Evolutionary conservation across 2,329 filamentous ascomycete species (phyloP), one percentile per base, ranked within the genome.

Genomic region (Colletotrichum trifolii): DNA sequence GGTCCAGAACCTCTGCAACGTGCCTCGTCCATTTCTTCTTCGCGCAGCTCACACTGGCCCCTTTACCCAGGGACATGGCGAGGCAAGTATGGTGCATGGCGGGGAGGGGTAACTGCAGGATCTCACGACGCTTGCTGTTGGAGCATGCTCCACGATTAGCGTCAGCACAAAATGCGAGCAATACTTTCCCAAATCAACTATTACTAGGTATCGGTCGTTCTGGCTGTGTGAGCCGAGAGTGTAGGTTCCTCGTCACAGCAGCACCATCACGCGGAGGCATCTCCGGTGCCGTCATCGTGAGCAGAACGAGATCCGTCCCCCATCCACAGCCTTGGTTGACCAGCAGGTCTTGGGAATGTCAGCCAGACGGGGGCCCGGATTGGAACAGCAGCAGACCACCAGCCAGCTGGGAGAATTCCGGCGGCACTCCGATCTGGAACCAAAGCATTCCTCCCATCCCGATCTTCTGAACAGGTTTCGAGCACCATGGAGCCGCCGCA

Each of bases 61-160:
- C 25, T 25, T 25, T 25, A 4, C 25, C 25, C 25, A 25, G 4
- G 25, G 38, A 40, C 38, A 9, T 40, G 38, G 8, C 38, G 38
- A 9, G 38, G 38, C 25, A 25, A 25, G 25, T 25, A 25, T 25
- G 25, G 25, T 25, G 25, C 25, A 25, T 25, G 25, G 45, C 33
- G 50, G 33, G 38, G 49, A 42, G 49, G 55, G 56, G 38, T 25
- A 48, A 50, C 49, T 65, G 62, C 62, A 65, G 62, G 57, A 65
- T 65, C 62, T 65, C 62, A 65, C 46, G 57, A 55, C 34, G 46
- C 4, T 25, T 25, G 25, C 25, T 25, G 25, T 25, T 25, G 25
- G 25, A 25, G 25, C 25, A 4, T 1, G 25, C 25, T 25, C 25
- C 25, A 25, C 25, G 25, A 25, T 25, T 25, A 4, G 25, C 25